These are phyloP conservation scores for Musa beccarii DNA, from an alignment of 176 grass and related monocot genomes.

Conservation along the genomic window DNA sequence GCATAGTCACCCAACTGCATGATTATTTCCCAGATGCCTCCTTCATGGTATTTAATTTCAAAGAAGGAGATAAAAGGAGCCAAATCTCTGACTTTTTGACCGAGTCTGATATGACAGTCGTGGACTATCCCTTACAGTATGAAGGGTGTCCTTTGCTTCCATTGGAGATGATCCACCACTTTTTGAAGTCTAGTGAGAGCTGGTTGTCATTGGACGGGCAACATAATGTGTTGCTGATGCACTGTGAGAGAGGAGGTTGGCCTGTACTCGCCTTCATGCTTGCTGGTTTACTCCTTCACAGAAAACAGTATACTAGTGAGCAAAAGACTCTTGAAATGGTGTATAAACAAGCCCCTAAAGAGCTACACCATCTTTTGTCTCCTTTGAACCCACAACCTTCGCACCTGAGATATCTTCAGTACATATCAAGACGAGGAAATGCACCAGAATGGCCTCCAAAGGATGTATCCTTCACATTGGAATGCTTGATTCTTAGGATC, in stretches of 20 bases:
- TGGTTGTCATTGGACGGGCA: constrained; percentile 92
- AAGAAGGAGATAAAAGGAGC: constrained; percentile 69
- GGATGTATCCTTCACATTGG: constrained; percentile 49
- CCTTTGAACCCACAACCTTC: constrained; percentile 83
- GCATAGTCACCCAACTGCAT: constrained; percentile 65
- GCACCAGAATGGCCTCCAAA: constrained; percentile 70
- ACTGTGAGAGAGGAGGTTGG: constrained; percentile 92
- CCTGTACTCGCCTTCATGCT: constrained; percentile 92
- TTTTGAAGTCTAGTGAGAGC: constrained; percentile 89
- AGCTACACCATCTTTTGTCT: constrained; percentile 78
- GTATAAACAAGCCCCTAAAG: constrained; percentile 84
- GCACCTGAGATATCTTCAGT: constrained; percentile 89
- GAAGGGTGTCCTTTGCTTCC: constrained; percentile 86
- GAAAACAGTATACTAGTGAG: constrained; percentile 69
- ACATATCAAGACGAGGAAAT: constrained; percentile 73
- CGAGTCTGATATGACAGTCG: constrained; percentile 82
- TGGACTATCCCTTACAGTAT: constrained; percentile 90
- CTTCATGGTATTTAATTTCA: constrained; percentile 92
- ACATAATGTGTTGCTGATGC: constrained; percentile 88
- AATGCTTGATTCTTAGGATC: constrained; percentile 46
- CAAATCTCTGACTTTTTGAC: constrained; percentile 80
- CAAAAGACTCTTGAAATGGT: constrained; percentile 95
- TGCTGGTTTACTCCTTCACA: constrained; percentile 75
- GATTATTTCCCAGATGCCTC: constrained; percentile 79
- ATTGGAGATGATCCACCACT: constrained; percentile 94